Conservation (phyloP, 805 yeast genomes). For the Saturnispora halmiae region DNA sequence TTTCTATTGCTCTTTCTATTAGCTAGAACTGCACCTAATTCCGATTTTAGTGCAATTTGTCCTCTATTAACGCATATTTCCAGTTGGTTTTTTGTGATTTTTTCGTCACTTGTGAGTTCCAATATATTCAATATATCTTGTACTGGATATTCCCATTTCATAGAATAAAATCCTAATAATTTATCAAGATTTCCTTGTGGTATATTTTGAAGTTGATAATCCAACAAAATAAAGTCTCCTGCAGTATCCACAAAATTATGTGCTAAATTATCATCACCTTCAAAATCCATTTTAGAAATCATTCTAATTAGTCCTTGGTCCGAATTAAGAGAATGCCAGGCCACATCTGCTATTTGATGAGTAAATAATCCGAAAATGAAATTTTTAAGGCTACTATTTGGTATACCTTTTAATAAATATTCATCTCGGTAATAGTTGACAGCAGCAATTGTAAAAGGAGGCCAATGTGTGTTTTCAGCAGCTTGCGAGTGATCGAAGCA, state of each 20-base stretch:
- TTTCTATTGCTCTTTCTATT: slow-evolving; percentile 9
- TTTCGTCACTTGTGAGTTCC: slow-evolving; percentile 28
- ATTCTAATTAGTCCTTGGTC: slow-evolving; percentile 47
- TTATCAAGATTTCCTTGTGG: slow-evolving; percentile 7
- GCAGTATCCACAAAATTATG: slow-evolving; percentile 52
- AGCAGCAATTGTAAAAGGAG: slow-evolving; percentile 46
- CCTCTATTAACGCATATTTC: slow-evolving; percentile 49
- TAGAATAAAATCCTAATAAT: slow-evolving; percentile 20
- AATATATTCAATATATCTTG: slow-evolving; percentile 37
- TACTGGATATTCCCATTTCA: slow-evolving; percentile 36
- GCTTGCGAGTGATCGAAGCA: slow-evolving; percentile 43
- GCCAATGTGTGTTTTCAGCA: slow-evolving; percentile 66
- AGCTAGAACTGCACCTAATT: slow-evolving; percentile 24
- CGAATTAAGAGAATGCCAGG: slow-evolving; percentile 58
- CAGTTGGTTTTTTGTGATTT: slow-evolving; percentile 28
- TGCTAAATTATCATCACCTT: slow-evolving; percentile 39
- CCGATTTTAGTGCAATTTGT: slow-evolving; percentile 40
- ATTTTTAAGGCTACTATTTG: slow-evolving; percentile 33
- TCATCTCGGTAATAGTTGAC: slow-evolving; percentile 32
- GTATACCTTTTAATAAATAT: slow-evolving; percentile 18
- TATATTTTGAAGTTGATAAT: slow-evolving; percentile 29
- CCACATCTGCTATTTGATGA: slow-evolving; percentile 56
- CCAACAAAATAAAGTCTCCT: slow-evolving; percentile 49
- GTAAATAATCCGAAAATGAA: slow-evolving; percentile 50
- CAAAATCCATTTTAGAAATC: slow-evolving; percentile 45